Conservation (phyloP, 2,329 filamentous ascomycete genomes). For the Fusarium albidum region DNA sequence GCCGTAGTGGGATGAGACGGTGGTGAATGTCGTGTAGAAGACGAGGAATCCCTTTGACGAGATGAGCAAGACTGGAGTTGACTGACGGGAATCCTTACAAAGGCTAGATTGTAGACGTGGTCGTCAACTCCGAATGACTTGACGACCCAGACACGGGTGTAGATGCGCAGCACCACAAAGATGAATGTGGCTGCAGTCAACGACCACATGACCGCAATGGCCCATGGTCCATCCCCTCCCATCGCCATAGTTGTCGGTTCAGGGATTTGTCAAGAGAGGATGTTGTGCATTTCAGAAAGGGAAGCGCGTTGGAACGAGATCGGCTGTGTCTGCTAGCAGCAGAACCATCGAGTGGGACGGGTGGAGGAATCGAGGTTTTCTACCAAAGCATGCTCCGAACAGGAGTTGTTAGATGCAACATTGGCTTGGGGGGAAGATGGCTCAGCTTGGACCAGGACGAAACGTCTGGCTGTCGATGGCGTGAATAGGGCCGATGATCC, state of each 20-base stretch:
- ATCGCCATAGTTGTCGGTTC: conserved; percentile 20
- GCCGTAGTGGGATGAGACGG: conserved; percentile 42
- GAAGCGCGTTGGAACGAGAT: background rate
- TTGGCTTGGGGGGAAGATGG: background rate
- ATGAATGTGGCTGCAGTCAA: conserved; percentile 34
- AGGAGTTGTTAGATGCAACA: background rate
- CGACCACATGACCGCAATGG: conserved; percentile 41
- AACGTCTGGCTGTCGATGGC: background rate
- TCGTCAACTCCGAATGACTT: conserved; percentile 45
- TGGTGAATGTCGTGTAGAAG: conserved; percentile 45
- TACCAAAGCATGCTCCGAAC: background rate
- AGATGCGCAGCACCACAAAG: conserved; percentile 47
- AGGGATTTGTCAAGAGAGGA: background rate
- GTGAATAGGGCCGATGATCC: background rate
- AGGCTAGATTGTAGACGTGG: conserved; percentile 43
- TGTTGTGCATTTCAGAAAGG: background rate
- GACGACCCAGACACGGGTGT: conserved; percentile 46
- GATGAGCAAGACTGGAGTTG: background rate
- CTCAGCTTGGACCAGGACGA: too few relatives aligned
- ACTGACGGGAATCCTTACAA: conserved; percentile 9
- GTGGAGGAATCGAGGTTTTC: conserved; percentile 3
- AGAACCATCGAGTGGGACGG: background rate
- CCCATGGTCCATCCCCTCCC: conserved; percentile 30
- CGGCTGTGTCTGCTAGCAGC: background rate
- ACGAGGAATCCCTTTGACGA: conserved; percentile 36